Evolutionary conservation across 2,329 filamentous ascomycete species (phyloP), one percentile per base, ranked within the genome.

Genomic region (Colletotrichum gloeosporioides): DNA sequence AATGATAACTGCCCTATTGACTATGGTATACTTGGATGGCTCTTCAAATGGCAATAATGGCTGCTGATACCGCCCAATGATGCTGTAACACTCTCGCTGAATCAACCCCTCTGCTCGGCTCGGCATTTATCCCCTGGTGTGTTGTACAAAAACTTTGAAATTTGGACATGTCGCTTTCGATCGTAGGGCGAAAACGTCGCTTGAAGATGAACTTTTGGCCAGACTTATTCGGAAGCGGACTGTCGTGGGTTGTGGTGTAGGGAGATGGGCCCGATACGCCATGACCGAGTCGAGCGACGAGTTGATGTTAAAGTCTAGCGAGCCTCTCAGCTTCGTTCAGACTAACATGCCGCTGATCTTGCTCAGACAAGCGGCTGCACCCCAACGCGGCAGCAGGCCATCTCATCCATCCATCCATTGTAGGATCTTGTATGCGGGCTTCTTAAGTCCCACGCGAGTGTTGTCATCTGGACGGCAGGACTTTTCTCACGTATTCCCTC

Each of bases 401-500:
- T 27, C 4, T 31, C 49, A 36, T 59, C 31, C 2, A 25, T 22
- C 8, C 44, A 53, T 13, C 25, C 22, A 22, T 59, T n/a, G 18
- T 34, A 5, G n/a, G 3, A 18, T 36, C 16, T 16, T 18, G 15
- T 27, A 64, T 15, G 59, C 27, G 32, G 32, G 67, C 39, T 22
- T 55, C 57, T 70, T 15, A 39, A 15, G 16, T 32, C 44, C 57
- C 18, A 27, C 61, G 13, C 29, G 6, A n/a, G 53, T 44, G 32
- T 32, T 32, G 76, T 89, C 87, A 91, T 83, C 90, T 87, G 4
- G 91, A 87, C 9, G 92, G 92, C 27, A 94, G 81, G 31, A 93
- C 81, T 63, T 88, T 92, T 71, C 91, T 86, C 27, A 88, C 85
- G 79, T 93, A 93, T 81, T 93, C 92, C 71, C 91, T 85, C 18